phyloP scores from a whole-genome alignment of 345 rosid genomes.

The Jatropha curcas region DNA sequence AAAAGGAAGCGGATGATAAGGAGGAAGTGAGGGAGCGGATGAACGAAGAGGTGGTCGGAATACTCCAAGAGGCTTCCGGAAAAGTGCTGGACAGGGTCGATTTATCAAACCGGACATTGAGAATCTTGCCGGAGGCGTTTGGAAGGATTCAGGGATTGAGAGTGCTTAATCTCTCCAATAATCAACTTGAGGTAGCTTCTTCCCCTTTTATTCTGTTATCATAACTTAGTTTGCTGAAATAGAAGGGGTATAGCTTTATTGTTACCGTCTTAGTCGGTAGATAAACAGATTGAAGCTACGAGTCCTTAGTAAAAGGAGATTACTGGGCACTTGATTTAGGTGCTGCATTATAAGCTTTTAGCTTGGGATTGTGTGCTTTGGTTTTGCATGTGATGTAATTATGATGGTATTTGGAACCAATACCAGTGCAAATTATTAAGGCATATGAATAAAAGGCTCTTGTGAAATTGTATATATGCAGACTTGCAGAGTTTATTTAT shows the following conservation, averaged over 20 bases:
- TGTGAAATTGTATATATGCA: background rate
- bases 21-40: slow-evolving; percentile 32
- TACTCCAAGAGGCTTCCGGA: slow-evolving; percentile 55
- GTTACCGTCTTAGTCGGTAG: background rate
- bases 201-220: background rate
- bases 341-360: too few species aligned
- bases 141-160: slow-evolving; percentile 64
- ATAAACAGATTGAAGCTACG: too few species aligned
- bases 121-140: slow-evolving; percentile 77
- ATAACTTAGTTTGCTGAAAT: background rate
- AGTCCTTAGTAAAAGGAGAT: background rate
- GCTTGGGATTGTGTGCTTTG: background rate
- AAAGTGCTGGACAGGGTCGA: slow-evolving; percentile 64
- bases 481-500: too few species aligned
- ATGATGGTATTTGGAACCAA: background rate
- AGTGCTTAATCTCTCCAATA: slow-evolving; percentile 62
- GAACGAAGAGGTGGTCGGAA: slow-evolving; percentile 59
- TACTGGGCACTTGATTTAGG: background rate
- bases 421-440: background rate
- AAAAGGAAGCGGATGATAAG: slow-evolving; percentile 19
- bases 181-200: slow-evolving; percentile 65
- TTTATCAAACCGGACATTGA: slow-evolving; percentile 57
- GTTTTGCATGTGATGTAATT: background rate
- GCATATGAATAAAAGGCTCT: background rate
- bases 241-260: background rate